Base-by-base conservation (phyloP, 768 basidiomycete genomes). In the Collybia sordida region DNA sequence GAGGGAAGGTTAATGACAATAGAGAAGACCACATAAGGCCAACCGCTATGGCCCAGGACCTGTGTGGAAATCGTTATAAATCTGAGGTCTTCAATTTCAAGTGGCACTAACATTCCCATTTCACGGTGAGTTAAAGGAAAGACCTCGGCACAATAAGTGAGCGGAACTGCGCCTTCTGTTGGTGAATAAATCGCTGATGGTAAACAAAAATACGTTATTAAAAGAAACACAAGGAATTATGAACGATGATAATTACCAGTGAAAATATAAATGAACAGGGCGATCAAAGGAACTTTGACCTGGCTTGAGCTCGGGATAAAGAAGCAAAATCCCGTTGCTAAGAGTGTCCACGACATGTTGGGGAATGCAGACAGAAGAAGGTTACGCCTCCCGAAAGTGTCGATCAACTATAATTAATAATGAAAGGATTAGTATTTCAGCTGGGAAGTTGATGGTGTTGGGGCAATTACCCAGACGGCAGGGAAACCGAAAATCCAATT, bases 141-240 rank as follows among this genome's bases (percentile, higher is more conserved):
- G 11, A 88, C 92, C 66, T 95, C 93, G 3, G 93, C 93, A 3
- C 90, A 93, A 63, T 94, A 95, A 0, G 89, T 86, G 66, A 87
- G 94, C 0, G 93, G 93, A 6, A 94, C 92, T 4, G 93, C 93
- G 0, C 93, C 93, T 72, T 92, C 91, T 53, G 90, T 90, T 1
- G 88, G 88, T 0, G 87, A 88, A 64, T 92, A 91, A 64, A 85
- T 86, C 1, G 77, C 77, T 66, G 51, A 45, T 15, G 38, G 12
- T 47, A 18, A 14, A 1, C n/a, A 45, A 11, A 47, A 42, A 19
- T 49, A 9, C 12, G 14, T 25, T 2, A 4, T 24, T 12, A 8
- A 12, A 19, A 4, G 18, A 34, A 5, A 27, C 15, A 34, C 36
- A 8, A 5, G 22, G 1, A 6, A 45, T 21, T n/a, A n/a, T n/a